These are phyloP conservation scores for Soucietia sequanensis DNA, from an alignment of 805 yeast genomes.

Conservation along the genomic window DNA sequence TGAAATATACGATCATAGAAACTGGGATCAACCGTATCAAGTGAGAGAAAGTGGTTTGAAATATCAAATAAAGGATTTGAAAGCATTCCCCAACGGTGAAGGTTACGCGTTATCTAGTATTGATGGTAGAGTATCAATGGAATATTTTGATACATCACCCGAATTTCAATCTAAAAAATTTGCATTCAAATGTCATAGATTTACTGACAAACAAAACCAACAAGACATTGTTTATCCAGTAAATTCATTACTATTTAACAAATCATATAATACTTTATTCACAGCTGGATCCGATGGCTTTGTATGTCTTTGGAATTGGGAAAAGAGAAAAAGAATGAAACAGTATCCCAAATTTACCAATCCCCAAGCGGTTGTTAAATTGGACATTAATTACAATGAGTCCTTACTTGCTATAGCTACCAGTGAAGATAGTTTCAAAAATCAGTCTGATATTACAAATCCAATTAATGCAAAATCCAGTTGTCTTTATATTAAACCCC, in stretches of 20 bases:
- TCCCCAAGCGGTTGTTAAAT: slow-evolving; percentile 22
- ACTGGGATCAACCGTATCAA: slow-evolving; percentile 43
- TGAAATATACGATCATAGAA: slow-evolving; percentile 57
- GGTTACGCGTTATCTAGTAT: slow-evolving; percentile 71
- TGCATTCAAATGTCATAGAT: slow-evolving; percentile 81
- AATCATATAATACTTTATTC: slow-evolving; percentile 36
- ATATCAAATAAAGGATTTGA: slow-evolving; percentile 59
- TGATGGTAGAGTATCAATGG: slow-evolving; percentile 82
- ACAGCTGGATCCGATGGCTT: slow-evolving; percentile 54
- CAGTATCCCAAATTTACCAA: slow-evolving; percentile 33
- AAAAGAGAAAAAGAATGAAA: slow-evolving; percentile 42
- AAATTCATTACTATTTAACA: slow-evolving; percentile 46
- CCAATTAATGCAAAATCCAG: slow-evolving; percentile 11
- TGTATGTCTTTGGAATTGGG: slow-evolving; percentile 52
- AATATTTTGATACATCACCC: slow-evolving; percentile 54
- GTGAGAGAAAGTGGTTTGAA: slow-evolving; percentile 63
- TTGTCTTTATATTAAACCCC: slow-evolving; percentile 14
- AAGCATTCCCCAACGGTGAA: slow-evolving; percentile 48
- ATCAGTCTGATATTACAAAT: background rate
- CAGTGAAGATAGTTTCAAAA: slow-evolving; percentile 44
- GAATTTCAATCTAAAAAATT: slow-evolving; percentile 48
- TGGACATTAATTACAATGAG: slow-evolving; percentile 16
- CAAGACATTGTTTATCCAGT: slow-evolving; percentile 55
- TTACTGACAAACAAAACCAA: slow-evolving; percentile 32
- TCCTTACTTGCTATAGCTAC: slow-evolving; percentile 34